Conservation (phyloP, 495 filamentous ascomycete species). For the Tuber indicum region DNA sequence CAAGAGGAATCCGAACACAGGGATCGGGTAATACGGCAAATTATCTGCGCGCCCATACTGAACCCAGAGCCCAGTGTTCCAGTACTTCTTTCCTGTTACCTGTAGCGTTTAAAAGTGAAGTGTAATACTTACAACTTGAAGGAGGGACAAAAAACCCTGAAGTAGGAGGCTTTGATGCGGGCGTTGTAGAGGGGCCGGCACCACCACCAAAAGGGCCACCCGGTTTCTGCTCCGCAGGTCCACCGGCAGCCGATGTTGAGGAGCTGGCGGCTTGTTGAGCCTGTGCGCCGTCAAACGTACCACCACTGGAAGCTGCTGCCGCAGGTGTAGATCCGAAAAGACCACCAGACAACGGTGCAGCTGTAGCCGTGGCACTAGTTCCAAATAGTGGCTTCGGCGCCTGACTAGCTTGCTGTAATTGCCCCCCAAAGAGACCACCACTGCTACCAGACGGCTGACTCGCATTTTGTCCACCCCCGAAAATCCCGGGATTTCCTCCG, state of each 20-base stretch:
- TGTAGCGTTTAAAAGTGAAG: neutral
- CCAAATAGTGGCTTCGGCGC: slow-evolving; percentile 28
- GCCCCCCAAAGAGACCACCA: slow-evolving; percentile 25
- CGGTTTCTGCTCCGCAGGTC: slow-evolving; percentile 18
- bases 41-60: neutral
- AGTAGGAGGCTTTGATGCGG: slow-evolving; percentile 31
- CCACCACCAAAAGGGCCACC: slow-evolving; percentile 21
- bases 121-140: neutral
- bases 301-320: slow-evolving; percentile 11
- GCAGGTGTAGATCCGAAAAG: slow-evolving; percentile 16
- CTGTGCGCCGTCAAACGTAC: slow-evolving; percentile 23
- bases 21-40: too few species aligned
- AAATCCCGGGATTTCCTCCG: slow-evolving; percentile 20
- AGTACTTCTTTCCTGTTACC: too few species aligned
- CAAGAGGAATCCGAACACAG: too few species aligned
- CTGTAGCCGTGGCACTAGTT: slow-evolving; percentile 8
- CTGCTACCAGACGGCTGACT: slow-evolving; percentile 3
- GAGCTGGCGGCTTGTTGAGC: slow-evolving; percentile 9
- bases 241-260: slow-evolving; percentile 18
- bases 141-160: slow-evolving; percentile 15
- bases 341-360: slow-evolving; percentile 21
- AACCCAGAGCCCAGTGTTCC: too few species aligned
- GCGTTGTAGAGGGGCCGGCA: slow-evolving; percentile 26
- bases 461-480: slow-evolving; percentile 15
- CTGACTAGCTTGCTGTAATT: slow-evolving; percentile 14